Evolutionary conservation across 148 eudicot genomes (phyloP).

Genomic region (Rhododendron kiyosumense): DNA sequence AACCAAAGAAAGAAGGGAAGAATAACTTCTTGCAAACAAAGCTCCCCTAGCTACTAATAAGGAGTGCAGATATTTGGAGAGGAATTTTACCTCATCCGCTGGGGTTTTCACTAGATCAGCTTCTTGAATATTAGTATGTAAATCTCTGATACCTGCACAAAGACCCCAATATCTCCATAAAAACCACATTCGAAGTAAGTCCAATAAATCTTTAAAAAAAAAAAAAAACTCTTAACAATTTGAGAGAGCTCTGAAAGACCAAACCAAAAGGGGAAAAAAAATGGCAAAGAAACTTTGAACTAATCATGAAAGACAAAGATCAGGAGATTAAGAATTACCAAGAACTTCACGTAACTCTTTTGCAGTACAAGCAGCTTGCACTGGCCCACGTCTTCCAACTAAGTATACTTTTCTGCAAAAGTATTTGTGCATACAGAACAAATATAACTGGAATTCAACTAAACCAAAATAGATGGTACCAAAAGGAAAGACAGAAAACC

Average conservation of each 20-base stretch:
- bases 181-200: not conserved
- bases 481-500: conserved; percentile 32
- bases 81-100: conserved; percentile 68
- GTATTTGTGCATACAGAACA: conserved; percentile 10
- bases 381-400: conserved; percentile 99
- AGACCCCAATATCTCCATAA: not conserved
- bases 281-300: not conserved
- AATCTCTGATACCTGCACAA: conserved; percentile 59
- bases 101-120: conserved; percentile 65
- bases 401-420: conserved; percentile 71
- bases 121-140: conserved; percentile 56
- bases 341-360: conserved; percentile 95
- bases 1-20: not conserved
- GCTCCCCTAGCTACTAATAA: not conserved
- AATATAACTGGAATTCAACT: not conserved
- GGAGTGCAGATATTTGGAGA: not conserved
- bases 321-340: conserved; percentile 33
- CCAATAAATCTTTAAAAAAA: not conserved
- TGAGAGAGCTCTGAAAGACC: not conserved
- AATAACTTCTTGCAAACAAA: not conserved
- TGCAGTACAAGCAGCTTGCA: conserved; percentile 97
- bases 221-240: not conserved
- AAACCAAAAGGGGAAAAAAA: not conserved
- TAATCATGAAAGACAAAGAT: not conserved
- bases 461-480: not conserved